Base-by-base conservation (phyloP, 106 monocot species). In the Alisma plantagoaquatica region DNA sequence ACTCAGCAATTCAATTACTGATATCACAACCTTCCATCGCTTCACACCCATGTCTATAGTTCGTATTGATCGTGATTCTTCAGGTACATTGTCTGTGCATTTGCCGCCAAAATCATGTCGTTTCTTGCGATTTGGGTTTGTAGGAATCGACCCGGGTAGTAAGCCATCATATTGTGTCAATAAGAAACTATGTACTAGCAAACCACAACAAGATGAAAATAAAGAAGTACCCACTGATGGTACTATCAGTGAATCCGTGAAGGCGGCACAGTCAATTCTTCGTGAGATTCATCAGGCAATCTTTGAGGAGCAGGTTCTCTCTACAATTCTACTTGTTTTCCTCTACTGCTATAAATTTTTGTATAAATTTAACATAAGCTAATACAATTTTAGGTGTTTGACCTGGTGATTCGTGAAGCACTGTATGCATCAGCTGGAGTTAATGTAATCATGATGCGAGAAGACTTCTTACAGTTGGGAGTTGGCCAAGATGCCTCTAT, bases 251-350 rank as follows among this genome's bases (percentile, higher is more conserved):
- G 55, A 76, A 29, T 74, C 70, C 27, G 67, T 85, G 15, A 70
- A 67, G 70, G 48, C 59, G 46, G 57, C 81, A 48, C 96, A 98
- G 78, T 75, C 81, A 41, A 55, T 74, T 51, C 78, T 98, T 48
- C 68, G 96, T 49, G 78, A 79, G 33, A 82, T 89, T 32, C 96
- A 89, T 70, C 75, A 57, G 31, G 77, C 89, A 29, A 80, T 89
- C 27, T 98, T 98, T 68, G 78, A 89, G 56, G 96, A 98, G 51
- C 84, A 81, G 75, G 96, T 85, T 59, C 28, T 51, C 27, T 44
- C 53, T 19, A 2, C 26, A 35, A 43, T 31, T 22, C 14, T 5
- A 31, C n/a, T 25, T 31, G 49, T 55, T 44, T 29, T 27, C 53
- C 7, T n/a, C 28, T 11, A 33, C 4, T 56, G 31, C 62, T 2